phyloP scores from a whole-genome alignment of 75 land plant species.

The Selaginella tamariscina region DNA sequence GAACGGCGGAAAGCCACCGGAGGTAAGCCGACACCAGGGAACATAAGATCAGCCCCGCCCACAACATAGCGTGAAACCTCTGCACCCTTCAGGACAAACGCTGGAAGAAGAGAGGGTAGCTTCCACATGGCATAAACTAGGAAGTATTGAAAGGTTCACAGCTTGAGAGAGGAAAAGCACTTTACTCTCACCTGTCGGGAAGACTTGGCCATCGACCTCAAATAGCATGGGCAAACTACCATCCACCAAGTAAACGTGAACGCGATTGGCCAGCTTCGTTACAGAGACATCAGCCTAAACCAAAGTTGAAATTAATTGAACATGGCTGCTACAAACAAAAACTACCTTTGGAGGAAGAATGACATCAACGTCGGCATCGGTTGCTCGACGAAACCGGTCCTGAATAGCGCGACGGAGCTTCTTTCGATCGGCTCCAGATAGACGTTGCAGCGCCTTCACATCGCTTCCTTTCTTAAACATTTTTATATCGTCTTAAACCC shows the following conservation, averaged over 20 bases:
- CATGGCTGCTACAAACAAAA: background rate
- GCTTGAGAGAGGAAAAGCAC: background rate
- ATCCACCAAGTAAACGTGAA: slow-evolving; percentile 52
- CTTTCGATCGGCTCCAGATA: slow-evolving; percentile 80
- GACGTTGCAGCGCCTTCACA: slow-evolving; percentile 42
- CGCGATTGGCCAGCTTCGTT: slow-evolving; percentile 53
- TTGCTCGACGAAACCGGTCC: slow-evolving; percentile 44
- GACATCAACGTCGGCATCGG: slow-evolving; percentile 62
- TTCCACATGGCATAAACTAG: slow-evolving; percentile 82
- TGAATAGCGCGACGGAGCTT: slow-evolving; percentile 51
- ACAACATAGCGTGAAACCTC: slow-evolving; percentile 71
- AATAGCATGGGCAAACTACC: slow-evolving; percentile 67
- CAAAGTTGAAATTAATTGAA: background rate
- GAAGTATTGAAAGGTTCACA: background rate
- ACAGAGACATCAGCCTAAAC: slow-evolving; percentile 53
- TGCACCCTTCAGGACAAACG: slow-evolving; percentile 65
- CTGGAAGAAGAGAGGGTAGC: slow-evolving; percentile 59
- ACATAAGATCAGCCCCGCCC: slow-evolving; percentile 93
- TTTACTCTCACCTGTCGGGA: slow-evolving; percentile 67
- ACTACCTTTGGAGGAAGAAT: slow-evolving; percentile 78
- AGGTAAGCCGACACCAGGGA: slow-evolving; percentile 68
- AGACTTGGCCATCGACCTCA: slow-evolving; percentile 80
- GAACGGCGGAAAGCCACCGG: slow-evolving; percentile 56
- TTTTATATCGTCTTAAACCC: too few species aligned
- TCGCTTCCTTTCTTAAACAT: slow-evolving; percentile 81